Conservation (phyloP, 306 rosid genomes). For the Betula pendula region DNA sequence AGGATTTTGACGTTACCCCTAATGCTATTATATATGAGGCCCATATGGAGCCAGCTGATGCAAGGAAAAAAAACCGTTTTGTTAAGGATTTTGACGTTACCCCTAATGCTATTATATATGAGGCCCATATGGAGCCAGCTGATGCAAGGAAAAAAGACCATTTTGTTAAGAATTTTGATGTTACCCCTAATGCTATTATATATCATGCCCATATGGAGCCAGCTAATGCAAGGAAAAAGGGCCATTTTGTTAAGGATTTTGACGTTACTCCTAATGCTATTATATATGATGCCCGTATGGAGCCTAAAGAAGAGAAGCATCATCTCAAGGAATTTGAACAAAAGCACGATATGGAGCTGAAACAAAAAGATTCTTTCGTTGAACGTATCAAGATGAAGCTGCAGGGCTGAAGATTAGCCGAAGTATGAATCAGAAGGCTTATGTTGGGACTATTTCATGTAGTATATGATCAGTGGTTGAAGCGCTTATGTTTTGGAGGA, state of each 20-base stretch:
- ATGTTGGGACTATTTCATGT: conserved; percentile 17
- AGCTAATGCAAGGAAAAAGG: conserved; percentile 19
- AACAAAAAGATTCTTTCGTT: not conserved
- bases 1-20: conserved; percentile 48
- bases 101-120: conserved; percentile 55
- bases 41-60: conserved; percentile 29
- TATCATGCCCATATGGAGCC: conserved; percentile 44
- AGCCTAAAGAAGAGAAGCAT: not conserved
- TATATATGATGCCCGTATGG: conserved; percentile 47
- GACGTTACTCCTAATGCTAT: conserved; percentile 46
- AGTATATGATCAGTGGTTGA: not conserved
- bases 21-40: conserved; percentile 51
- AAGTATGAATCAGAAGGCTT: not conserved
- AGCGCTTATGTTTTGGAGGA: conserved; percentile 24
- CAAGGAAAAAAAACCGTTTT: conserved; percentile 30
- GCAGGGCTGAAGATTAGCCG: conserved; percentile 14
- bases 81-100: conserved; percentile 44
- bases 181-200: conserved; percentile 45
- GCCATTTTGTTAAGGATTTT: conserved; percentile 44
- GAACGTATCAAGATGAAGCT: not conserved
- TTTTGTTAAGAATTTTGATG: conserved; percentile 49
- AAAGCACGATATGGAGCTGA: no score
- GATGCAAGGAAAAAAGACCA: conserved; percentile 18
- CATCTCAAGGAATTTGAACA: conserved; percentile 17
- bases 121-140: conserved; percentile 24